These are phyloP conservation scores for Candida boidinii DNA, from an alignment of 805 yeast genomes.

Conservation along the genomic window DNA sequence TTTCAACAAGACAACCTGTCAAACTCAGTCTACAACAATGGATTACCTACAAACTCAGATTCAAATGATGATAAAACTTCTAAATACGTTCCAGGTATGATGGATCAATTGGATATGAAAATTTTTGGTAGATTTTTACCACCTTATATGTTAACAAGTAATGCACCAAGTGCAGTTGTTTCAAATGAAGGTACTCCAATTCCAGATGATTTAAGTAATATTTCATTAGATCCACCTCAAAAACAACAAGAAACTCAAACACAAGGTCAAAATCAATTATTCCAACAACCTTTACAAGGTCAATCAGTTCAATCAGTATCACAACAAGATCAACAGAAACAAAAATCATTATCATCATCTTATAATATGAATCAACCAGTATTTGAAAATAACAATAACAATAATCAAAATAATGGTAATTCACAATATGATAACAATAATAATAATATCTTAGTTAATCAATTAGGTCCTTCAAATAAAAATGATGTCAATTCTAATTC, in stretches of 20 bases:
- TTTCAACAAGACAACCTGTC: not conserved
- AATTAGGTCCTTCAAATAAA: too few species aligned
- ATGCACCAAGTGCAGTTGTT: slow-evolving; percentile 13
- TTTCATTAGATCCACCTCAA: slow-evolving; percentile 1
- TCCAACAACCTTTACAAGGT: not conserved
- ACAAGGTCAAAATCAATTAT: not conserved
- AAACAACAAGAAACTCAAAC: not conserved
- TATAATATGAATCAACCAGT: not conserved
- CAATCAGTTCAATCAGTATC: slow-evolving; percentile 2
- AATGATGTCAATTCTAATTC: not conserved
- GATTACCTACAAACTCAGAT: not conserved
- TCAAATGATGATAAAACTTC: slow-evolving; percentile 6
- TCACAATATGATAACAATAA: not conserved
- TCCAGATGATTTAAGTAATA: slow-evolving; percentile 9
- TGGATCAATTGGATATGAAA: slow-evolving; percentile 79
- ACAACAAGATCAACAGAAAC: slow-evolving; percentile 2
- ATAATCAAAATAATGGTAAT: too few species aligned
- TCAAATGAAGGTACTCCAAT: slow-evolving; percentile 8
- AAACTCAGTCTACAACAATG: not conserved
- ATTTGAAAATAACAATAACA: not conserved
- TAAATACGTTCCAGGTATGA: slow-evolving; percentile 67
- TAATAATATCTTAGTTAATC: too few species aligned
- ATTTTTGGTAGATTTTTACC: slow-evolving; percentile 79
- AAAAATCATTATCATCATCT: not conserved
- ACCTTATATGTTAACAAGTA: slow-evolving; percentile 62